Evolutionary conservation across 768 basidiomycete species (phyloP).

Genomic region (Melanogaster broomeanus): DNA sequence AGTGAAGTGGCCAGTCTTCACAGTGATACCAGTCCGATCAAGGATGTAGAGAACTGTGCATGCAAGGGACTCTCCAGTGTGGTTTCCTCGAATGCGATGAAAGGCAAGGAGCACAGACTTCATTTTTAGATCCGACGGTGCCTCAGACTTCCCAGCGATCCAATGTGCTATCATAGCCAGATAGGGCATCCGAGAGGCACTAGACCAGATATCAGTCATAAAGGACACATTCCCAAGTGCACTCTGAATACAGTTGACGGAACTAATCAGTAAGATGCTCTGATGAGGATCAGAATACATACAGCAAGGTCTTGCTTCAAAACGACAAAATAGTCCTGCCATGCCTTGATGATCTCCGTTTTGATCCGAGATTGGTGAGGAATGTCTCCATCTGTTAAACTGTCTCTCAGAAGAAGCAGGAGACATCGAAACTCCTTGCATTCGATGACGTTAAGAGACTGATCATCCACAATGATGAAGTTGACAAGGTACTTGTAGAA

Average conservation of each 20-base stretch:
- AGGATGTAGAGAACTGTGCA: not conserved
- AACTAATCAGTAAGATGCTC: too few species aligned
- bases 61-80: constrained; percentile 8
- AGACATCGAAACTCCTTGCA: constrained; percentile 26
- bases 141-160: not conserved
- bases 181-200: constrained; percentile 20
- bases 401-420: constrained; percentile 21
- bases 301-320: constrained; percentile 28
- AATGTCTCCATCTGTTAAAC: constrained; percentile 25
- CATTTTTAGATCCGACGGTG: not conserved
- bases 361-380: constrained; percentile 25
- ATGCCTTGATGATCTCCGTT: constrained; percentile 20
- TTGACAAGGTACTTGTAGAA: too few species aligned
- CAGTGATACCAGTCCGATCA: constrained; percentile 2
- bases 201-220: constrained; percentile 39
- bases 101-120: constrained; percentile 13
- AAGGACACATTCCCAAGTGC: constrained; percentile 10
- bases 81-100: constrained; percentile 8
- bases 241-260: too few species aligned
- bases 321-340: constrained; percentile 19
- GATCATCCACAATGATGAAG: too few species aligned
- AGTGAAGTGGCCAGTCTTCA: not conserved
- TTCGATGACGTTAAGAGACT: constrained; percentile 20
- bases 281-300: too few species aligned
- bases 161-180: constrained; percentile 39